A percentile compares a stretch with the other conserved stretches of the same genome.
Evolutionary conservation across 352 stramenopile species (phyloP).

Genomic region (Albugo laibachii): DNA sequence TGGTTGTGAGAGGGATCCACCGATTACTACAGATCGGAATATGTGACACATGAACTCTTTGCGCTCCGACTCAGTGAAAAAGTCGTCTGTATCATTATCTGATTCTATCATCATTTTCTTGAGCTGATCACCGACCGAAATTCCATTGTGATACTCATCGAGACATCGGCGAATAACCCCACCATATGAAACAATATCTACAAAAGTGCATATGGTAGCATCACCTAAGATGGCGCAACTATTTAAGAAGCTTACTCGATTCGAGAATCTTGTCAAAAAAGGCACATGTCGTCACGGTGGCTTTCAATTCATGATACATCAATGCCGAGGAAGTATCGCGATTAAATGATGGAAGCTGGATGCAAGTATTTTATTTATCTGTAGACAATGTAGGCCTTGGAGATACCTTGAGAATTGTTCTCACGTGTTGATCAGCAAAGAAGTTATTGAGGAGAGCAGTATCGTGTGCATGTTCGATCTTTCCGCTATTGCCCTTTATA

Average conservation of each 20-base stretch:
- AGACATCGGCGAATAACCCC: conserved; percentile 51
- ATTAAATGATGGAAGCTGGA: conserved; percentile 2
- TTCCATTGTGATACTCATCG: conserved; percentile 64
- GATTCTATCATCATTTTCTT: conserved; percentile 66
- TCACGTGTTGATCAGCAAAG: conserved; percentile 22
- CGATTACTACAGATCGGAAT: conserved; percentile 50
- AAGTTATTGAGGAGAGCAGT: conserved; percentile 26
- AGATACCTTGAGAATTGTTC: conserved; percentile 14
- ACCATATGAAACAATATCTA: conserved; percentile 23
- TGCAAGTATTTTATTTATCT: neutral
- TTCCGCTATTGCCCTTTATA: conserved; percentile 11
- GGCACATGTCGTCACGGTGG: conserved; percentile 23
- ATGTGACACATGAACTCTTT: conserved; percentile 69
- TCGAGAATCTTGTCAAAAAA: conserved; percentile 55
- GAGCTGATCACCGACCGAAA: conserved; percentile 42
- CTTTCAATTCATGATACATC: conserved; percentile 12
- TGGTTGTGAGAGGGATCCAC: conserved; percentile 59
- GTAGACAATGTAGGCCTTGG: neutral
- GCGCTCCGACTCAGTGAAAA: conserved; percentile 24
- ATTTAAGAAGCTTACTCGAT: conserved; percentile 1
- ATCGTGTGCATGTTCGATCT: conserved; percentile 18
- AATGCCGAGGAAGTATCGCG: conserved; percentile 3
- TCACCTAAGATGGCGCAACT: neutral
- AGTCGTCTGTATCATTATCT: conserved; percentile 31
- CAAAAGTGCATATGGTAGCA: neutral